Evolutionary conservation across 2,329 filamentous ascomycete genomes (phyloP).

Genomic region (Claviceps pusilla): DNA sequence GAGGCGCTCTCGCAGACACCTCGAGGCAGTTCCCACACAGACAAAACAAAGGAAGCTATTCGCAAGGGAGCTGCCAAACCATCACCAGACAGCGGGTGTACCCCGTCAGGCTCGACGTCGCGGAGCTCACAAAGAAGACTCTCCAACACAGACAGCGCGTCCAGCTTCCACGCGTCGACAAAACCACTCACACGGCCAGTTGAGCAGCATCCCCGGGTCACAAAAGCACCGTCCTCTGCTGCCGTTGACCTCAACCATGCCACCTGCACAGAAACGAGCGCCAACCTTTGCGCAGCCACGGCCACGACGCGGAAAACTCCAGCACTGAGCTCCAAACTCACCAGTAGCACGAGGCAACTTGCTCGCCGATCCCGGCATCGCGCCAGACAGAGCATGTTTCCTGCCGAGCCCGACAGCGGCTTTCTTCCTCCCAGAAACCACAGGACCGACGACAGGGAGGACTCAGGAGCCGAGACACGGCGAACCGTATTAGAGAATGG

Average conservation of each 20-base stretch:
- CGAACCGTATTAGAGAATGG: neutral
- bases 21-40: slow-evolving; percentile 1
- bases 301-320: neutral
- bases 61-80: slow-evolving; percentile 13
- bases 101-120: slow-evolving; percentile 27
- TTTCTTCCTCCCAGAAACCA: neutral
- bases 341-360: neutral
- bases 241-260: neutral
- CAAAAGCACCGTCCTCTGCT: neutral
- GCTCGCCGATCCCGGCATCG: neutral
- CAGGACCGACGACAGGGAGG: neutral
- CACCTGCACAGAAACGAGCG: slow-evolving; percentile 9
- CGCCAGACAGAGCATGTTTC: neutral
- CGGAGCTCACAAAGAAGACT: slow-evolving; percentile 28
- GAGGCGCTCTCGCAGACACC: neutral
- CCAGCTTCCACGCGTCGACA: slow-evolving; percentile 44
- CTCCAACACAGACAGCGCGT: slow-evolving; percentile 46
- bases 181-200: slow-evolving; percentile 31
- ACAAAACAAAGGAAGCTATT: slow-evolving; percentile 1
- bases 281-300: neutral
- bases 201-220: slow-evolving; percentile 7
- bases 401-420: neutral
- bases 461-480: slow-evolving; percentile 7
- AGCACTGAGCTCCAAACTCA: neutral
- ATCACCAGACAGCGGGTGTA: slow-evolving; percentile 33